Evolutionary conservation across 2,329 filamentous ascomycete species (phyloP).

Genomic region (Diaporthe caulivora): DNA sequence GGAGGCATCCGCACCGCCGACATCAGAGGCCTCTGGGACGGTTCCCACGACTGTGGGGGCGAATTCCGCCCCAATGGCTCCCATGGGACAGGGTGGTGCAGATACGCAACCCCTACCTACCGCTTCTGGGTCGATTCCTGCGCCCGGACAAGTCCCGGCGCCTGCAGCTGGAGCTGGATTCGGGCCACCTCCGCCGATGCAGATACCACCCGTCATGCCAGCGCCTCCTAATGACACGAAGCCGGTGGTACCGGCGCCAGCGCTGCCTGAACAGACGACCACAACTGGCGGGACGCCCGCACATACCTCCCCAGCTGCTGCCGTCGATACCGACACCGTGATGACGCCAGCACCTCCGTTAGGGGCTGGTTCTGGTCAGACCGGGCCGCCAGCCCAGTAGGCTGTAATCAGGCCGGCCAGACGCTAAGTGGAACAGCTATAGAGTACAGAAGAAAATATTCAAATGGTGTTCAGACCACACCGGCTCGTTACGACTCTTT

Average conservation of each 20-base stretch:
- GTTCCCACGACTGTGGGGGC: background rate
- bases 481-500: too few relatives aligned
- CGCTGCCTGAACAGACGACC: background rate
- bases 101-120: background rate
- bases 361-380: background rate
- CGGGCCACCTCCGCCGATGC: slow-evolving; percentile 31
- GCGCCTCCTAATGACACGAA: background rate
- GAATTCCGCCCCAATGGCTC: background rate
- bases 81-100: background rate
- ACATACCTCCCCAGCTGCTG: background rate
- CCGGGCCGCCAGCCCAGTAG: background rate
- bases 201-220: slow-evolving; percentile 33
- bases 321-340: background rate
- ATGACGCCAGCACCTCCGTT: slow-evolving; percentile 8
- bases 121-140: background rate
- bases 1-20: background rate
- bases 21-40: background rate
- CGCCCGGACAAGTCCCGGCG: background rate
- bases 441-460: background rate
- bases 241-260: background rate
- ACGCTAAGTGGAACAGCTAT: background rate
- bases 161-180: background rate
- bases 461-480: background rate
- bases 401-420: background rate
- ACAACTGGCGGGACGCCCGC: background rate